Evolutionary conservation across 75 land plant genomes (phyloP), one percentile per base, ranked within the genome.

Genomic region (Cunninghamia lanceolata): DNA sequence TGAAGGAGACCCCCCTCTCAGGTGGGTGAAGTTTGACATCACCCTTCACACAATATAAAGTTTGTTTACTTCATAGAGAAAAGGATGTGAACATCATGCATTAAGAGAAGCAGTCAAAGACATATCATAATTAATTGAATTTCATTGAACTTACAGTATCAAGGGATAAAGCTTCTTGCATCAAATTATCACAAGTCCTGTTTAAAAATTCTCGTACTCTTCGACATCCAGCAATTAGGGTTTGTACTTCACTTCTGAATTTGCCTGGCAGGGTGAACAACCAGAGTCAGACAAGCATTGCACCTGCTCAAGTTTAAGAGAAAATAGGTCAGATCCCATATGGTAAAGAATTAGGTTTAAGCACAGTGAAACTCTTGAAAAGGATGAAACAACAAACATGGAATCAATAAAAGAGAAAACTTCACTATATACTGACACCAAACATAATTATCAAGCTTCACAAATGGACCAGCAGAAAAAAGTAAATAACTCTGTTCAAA

Each of bases 171-270:
- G 91, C 47, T 38, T 88, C 76, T 43, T 84, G 73, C 84, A 93
- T 85, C 85, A 96, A 70, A 0, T 88, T 87, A 40, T 56, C 39
- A 84, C 95, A 91, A 63, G 86, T 76, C 45, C 86, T 77, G 38
- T 96, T 94, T 47, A 94, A 87, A 89, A 77, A 88, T 75, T 78
- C 77, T 6, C 97, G 93, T 77, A 92, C 87, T 85, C 87, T 86
- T 30, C 96, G 90, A 84, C 96, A 96, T 59, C 91, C 90, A 75
- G 91, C 87, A 38, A 96, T 94, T 80, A 94, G 52, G 21, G 86
- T 83, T 59, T 89, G 94, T 70, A 96, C 40, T 91, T 96, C 92
- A 54, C 85, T 84, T 42, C 82, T 91, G 73, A 92, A 89, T 25
- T 32, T 42, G 54, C 88, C 95, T 92, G 87, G 88, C 87, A 91